phyloP scores from a whole-genome alignment of 768 basidiomycete genomes.

The Chlorophyllum brunneum region DNA sequence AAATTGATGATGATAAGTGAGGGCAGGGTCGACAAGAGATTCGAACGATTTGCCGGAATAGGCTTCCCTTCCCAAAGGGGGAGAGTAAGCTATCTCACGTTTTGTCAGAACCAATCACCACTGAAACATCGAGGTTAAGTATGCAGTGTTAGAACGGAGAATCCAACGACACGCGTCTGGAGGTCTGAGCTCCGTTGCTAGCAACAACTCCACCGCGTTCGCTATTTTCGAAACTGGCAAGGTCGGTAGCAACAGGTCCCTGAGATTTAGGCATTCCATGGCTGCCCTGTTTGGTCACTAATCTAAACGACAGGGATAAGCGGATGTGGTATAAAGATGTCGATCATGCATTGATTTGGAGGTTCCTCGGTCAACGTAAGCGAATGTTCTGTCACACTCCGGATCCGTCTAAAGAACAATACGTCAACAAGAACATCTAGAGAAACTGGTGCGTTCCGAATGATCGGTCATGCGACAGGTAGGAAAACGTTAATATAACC shows the following conservation, averaged over 20 bases:
- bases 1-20: background rate
- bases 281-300: background rate
- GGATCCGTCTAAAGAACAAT: background rate
- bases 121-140: too few species aligned
- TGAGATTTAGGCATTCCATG: background rate
- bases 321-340: background rate
- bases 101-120: slow-evolving; percentile 5
- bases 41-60: background rate
- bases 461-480: too few species aligned
- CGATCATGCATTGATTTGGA: slow-evolving; percentile 1
- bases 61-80: background rate
- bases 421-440: too few species aligned
- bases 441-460: too few species aligned
- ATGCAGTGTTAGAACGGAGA: slow-evolving; percentile 4
- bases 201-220: too few species aligned
- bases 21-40: slow-evolving; percentile 4
- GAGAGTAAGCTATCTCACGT: slow-evolving; percentile 11
- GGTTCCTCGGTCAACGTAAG: slow-evolving; percentile 7
- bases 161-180: background rate
- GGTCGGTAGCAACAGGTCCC: background rate
- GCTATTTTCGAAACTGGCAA: too few species aligned
- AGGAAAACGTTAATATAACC: too few species aligned
- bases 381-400: background rate
- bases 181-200: background rate
- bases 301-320: background rate